Base-by-base conservation (phyloP, 352 stramenopile genomes). In the Globisporangium orthogonon region DNA sequence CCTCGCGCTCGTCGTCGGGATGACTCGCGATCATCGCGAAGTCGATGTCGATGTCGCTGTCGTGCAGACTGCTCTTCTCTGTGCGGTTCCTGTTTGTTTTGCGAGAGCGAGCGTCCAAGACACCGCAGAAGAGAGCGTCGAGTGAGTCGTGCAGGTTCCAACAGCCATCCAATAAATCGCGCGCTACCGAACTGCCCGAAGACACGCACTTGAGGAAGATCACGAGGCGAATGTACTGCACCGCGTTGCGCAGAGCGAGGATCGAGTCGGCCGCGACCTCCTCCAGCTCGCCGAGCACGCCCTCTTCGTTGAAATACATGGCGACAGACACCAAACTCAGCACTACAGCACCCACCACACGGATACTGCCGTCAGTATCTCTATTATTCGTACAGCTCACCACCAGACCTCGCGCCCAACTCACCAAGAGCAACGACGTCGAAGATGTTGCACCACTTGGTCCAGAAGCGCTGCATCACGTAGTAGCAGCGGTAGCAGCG, bases 281-380 rank as follows among this genome's bases (percentile, higher is more conserved):
- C 70, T 94, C 83, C n/a, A 94, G 66, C 54, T 94, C 83, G 4
- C 80, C 74, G 18, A 94, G 43, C 40, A 94, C 72, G 29, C 80
- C 76, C 68, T 94, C 76, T 65, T 94, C 78, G 41, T 90, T 89
- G 50, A 94, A 94, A 48, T 91, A 94, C 68, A 91, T 84, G 40
- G 67, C 72, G 28, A 94, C 72, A 0, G 83, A 94, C 23, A 89
- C 69, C 31, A 94, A 53, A 56, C 83, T 93, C 71, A 93, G 74
- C 29, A 86, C 77, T 92, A 30, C 9, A 55, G 48, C 45, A 59
- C 3, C 48, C 45, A 59, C 3, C 48, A 50, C 15, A 48, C 14
- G n/a, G 6, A 14, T 17, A 28, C 14, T 47, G 17, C 23, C 41
- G 41, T 47, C 43, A 48, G 43, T 48, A 17, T 28, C 14, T 14